These are phyloP conservation scores for Psophocarpus tetragonolobus DNA, from an alignment of 306 rosid genomes.

Conservation along the genomic window DNA sequence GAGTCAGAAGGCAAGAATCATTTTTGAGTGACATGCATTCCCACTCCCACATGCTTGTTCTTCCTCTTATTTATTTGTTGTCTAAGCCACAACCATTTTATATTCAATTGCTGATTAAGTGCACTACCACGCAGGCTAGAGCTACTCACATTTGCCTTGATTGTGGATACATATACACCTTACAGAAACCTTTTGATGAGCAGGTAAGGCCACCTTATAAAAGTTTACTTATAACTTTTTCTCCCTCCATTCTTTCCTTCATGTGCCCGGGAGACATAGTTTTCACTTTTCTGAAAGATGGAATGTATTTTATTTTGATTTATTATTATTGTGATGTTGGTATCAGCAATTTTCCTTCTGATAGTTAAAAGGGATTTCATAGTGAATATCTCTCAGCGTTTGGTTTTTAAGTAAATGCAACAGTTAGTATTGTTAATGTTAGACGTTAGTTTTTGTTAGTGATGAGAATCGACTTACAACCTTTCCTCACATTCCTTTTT, in stretches of 20 bases:
- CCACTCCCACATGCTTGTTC: too few relatives aligned
- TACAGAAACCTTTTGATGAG: conserved; percentile 84
- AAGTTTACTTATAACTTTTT: not conserved
- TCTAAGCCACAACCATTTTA: not conserved
- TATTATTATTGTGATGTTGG: not conserved
- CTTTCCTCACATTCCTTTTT: too few relatives aligned
- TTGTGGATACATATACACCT: conserved; percentile 85
- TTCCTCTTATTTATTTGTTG: conserved; percentile 17
- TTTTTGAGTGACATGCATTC: conserved; percentile 9
- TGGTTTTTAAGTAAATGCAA: not conserved
- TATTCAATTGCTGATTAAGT: conserved; percentile 26
- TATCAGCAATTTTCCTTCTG: not conserved
- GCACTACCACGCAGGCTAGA: conserved; percentile 69
- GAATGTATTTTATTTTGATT: not conserved
- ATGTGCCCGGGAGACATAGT: not conserved
- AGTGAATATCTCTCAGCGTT: not conserved
- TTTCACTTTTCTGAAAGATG: not conserved
- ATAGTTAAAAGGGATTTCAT: not conserved
- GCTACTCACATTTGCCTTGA: conserved; percentile 97
- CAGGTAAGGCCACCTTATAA: conserved; percentile 50
- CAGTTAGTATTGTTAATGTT: too few relatives aligned
- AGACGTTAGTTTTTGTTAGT: too few relatives aligned
- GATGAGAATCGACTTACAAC: too few relatives aligned
- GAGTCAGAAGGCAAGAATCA: conserved; percentile 70
- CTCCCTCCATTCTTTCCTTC: not conserved